Evolutionary conservation across 768 basidiomycete species (phyloP).

Genomic region (Psilocybe sp.): DNA sequence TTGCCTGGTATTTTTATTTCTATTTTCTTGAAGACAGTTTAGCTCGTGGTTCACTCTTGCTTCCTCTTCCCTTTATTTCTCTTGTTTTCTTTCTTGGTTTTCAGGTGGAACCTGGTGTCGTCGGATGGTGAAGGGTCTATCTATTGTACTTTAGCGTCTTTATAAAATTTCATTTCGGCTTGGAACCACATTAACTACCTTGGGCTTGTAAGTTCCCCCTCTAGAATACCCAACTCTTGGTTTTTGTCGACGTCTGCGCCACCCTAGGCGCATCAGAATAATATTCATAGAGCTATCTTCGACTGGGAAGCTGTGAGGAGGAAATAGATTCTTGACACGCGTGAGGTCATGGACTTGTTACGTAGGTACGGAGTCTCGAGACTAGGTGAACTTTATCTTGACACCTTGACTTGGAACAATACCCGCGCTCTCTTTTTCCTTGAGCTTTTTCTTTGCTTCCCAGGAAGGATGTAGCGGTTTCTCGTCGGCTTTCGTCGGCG

Average conservation of each 20-base stretch:
- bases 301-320: no score
- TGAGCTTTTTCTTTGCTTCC: slow-evolving; percentile 87
- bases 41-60: not conserved
- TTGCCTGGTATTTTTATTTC: not conserved
- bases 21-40: not conserved
- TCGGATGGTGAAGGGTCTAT: not conserved
- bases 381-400: slow-evolving; percentile 70
- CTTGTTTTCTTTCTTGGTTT: not conserved
- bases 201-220: no score
- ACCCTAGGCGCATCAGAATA: no score
- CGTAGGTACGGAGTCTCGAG: slow-evolving; percentile 10
- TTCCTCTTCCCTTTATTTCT: slow-evolving; percentile 1
- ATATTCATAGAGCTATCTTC: no score
- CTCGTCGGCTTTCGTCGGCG: slow-evolving; percentile 20
- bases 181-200: no score
- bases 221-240: no score
- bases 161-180: no score
- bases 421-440: slow-evolving; percentile 61
- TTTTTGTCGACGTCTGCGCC: no score
- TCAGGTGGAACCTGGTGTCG: not conserved
- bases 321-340: not conserved
- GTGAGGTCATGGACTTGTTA: not conserved
- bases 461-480: slow-evolving; percentile 86
- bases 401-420: slow-evolving; percentile 74
- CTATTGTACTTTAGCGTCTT: not conserved